Evolutionary conservation across 2,329 filamentous ascomycete species (phyloP).

Genomic region (Hymenoscyphus linearis): DNA sequence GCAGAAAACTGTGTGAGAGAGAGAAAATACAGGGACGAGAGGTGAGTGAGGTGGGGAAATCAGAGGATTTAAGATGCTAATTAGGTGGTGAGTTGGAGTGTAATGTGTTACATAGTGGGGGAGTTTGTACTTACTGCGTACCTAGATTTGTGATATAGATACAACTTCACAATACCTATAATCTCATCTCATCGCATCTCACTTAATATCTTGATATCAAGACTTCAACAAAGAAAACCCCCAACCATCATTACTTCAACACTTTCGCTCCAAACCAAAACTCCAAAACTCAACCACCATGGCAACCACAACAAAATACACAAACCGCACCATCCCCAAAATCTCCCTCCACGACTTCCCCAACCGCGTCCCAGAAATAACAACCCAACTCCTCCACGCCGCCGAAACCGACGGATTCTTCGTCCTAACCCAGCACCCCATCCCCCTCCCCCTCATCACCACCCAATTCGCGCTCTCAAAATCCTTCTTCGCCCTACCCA

Average conservation of each 20-base stretch:
- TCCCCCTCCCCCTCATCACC: slow-evolving; percentile 40
- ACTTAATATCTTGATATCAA: not conserved
- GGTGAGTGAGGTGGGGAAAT: not conserved
- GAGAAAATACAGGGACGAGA: not conserved
- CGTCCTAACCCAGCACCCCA: slow-evolving; percentile 45
- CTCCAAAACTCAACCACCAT: not conserved
- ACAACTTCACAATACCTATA: not conserved
- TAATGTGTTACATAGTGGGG: not conserved
- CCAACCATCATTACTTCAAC: not conserved
- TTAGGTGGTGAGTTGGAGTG: not conserved
- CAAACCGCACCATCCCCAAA: slow-evolving; percentile 27
- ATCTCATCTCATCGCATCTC: not conserved
- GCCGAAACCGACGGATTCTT: slow-evolving; percentile 57
- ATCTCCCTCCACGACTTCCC: slow-evolving; percentile 52
- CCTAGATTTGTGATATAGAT: not conserved
- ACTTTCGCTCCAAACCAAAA: not conserved
- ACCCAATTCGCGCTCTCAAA: slow-evolving; percentile 33
- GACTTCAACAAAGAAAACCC: not conserved
- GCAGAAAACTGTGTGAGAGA: not conserved
- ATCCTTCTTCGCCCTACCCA: slow-evolving; percentile 47
- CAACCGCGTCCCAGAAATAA: slow-evolving; percentile 48
- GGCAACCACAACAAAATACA: slow-evolving; percentile 8
- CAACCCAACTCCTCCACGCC: slow-evolving; percentile 44
- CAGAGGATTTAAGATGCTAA: not conserved
- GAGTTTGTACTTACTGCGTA: not conserved